phyloP scores from a whole-genome alignment of 164 flowering plant species.

The Nelumbo lutea region DNA sequence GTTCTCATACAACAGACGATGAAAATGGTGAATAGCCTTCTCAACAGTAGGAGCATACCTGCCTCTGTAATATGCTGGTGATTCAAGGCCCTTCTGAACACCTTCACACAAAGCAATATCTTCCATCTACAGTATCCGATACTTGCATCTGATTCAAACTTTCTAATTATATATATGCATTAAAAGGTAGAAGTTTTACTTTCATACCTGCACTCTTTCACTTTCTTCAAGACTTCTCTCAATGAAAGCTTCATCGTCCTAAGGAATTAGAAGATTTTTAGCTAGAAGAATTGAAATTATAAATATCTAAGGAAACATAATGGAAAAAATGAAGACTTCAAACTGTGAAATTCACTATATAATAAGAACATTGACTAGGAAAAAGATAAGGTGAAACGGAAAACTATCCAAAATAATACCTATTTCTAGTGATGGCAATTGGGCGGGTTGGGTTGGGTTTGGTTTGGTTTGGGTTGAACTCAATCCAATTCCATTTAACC shows the following conservation, averaged over 20 bases:
- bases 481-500: no score
- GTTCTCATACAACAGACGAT: constrained; percentile 39
- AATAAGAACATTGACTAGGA: background rate
- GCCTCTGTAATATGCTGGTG: constrained; percentile 68
- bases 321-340: background rate
- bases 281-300: background rate
- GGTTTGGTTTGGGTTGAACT: no score
- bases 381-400: no score
- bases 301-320: no score
- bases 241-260: constrained; percentile 67
- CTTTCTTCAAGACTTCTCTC: constrained; percentile 72
- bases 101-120: constrained; percentile 71
- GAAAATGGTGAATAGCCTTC: constrained; percentile 89
- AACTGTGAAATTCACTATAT: background rate
- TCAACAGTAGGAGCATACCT: constrained; percentile 80
- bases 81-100: constrained; percentile 82
- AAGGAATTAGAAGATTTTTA: constrained; percentile 8
- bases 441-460: no score
- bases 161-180: background rate
- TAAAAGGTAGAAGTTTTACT: background rate
- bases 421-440: no score
- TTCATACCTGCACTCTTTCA: constrained; percentile 70
- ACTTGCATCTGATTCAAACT: background rate
- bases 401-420: no score
- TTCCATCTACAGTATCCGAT: constrained; percentile 48